A percentile compares a stretch with the other conserved stretches of the same genome.
phyloP scores from a whole-genome alignment of 352 stramenopile genomes.

The Pythium myriotylum region DNA sequence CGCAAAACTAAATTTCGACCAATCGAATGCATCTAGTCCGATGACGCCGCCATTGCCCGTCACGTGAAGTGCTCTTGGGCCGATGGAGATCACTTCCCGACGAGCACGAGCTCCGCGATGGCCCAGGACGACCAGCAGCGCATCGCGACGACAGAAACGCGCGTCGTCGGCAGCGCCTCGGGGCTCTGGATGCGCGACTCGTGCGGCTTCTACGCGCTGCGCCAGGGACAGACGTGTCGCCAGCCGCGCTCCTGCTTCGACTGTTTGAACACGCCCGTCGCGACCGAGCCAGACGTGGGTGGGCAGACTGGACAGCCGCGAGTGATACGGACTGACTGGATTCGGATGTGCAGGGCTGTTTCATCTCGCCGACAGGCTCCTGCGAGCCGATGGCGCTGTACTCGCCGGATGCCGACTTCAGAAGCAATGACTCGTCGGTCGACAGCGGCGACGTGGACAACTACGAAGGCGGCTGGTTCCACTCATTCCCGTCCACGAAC shows the following conservation, averaged over 20 bases:
- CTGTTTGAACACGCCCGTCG: constrained; percentile 51
- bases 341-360: constrained; percentile 32
- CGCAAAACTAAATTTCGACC: constrained; percentile 6
- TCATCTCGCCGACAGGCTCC: constrained; percentile 43
- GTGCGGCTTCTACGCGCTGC: constrained; percentile 51
- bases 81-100: no score
- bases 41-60: background rate
- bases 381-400: constrained; percentile 57
- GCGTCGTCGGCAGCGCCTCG: background rate
- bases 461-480: constrained; percentile 32
- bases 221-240: constrained; percentile 36
- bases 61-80: background rate
- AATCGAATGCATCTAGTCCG: background rate
- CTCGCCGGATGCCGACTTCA: constrained; percentile 41
- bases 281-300: constrained; percentile 32
- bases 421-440: constrained; percentile 31
- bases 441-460: constrained; percentile 42
- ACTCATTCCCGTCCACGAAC: constrained; percentile 51
- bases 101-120: no score
- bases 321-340: background rate
- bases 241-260: constrained; percentile 57
- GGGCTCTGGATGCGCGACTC: constrained; percentile 22
- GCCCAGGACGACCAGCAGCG: background rate
- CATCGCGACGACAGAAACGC: background rate
- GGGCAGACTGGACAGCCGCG: background rate